These are phyloP conservation scores for Aurinia saxatilis DNA, from an alignment of 345 rosid species.

Conservation along the genomic window DNA sequence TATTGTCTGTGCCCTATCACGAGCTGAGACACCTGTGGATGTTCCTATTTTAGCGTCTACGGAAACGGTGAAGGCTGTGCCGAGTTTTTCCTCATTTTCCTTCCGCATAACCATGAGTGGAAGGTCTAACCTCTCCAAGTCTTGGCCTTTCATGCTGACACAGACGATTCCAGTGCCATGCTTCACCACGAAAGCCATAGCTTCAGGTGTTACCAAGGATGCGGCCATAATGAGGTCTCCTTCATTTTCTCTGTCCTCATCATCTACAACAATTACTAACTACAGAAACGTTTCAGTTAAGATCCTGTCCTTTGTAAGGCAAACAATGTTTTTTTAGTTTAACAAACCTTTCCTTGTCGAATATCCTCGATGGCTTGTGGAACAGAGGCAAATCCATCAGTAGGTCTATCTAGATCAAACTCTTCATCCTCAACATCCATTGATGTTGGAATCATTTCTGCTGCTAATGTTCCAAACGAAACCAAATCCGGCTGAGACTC, in stretches of 20 bases:
- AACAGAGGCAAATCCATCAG: conserved; percentile 58
- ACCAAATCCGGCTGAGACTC: conserved; percentile 40
- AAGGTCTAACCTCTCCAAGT: conserved; percentile 76
- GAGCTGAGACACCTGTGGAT: conserved; percentile 86
- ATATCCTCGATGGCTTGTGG: conserved; percentile 72
- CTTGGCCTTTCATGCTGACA: conserved; percentile 77
- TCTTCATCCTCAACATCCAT: conserved; percentile 40
- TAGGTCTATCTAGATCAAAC: conserved; percentile 56
- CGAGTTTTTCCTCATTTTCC: conserved; percentile 77
- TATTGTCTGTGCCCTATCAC: conserved; percentile 74
- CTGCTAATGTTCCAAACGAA: conserved; percentile 41
- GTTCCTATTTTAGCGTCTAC: conserved; percentile 83
- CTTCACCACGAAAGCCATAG: conserved; percentile 86
- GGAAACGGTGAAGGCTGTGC: conserved; percentile 82
- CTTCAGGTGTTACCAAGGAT: conserved; percentile 64
- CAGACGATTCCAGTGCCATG: conserved; percentile 91
- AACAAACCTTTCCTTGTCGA: conserved; percentile 62
- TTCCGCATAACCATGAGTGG: conserved; percentile 77
- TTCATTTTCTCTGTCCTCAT: conserved; percentile 92
- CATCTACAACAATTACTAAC: conserved; percentile 87
- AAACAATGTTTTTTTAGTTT: too few species aligned
- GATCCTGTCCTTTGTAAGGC: neutral
- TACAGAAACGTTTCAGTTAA: conserved; percentile 17
- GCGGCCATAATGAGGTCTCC: conserved; percentile 95
- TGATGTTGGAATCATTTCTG: conserved; percentile 39